These are phyloP conservation scores for Ilex paraguariensis DNA, from an alignment of 305 asterid species.

Conservation along the genomic window DNA sequence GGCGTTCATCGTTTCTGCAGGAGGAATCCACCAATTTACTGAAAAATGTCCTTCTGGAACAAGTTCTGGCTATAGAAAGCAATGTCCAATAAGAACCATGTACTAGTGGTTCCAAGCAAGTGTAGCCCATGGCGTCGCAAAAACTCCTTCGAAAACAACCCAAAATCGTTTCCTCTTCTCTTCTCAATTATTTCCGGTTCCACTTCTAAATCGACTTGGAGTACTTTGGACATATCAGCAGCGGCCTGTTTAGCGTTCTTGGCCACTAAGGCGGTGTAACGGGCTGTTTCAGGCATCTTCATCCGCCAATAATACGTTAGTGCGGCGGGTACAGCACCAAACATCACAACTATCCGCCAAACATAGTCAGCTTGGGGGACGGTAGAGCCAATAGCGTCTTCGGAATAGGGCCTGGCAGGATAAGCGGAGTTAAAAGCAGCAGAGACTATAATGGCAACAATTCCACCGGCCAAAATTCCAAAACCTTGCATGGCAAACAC, in stretches of 20 bases:
- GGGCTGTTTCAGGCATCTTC: conserved; percentile 2
- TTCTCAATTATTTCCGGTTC: not conserved
- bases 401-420: not conserved
- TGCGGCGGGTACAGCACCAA: not conserved
- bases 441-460: not conserved
- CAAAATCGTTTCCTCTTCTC: not conserved
- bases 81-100: not conserved
- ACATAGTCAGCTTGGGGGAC: conserved; percentile 1
- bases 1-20: not conserved
- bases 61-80: not conserved
- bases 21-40: not conserved
- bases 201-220: not conserved
- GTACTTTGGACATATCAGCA: conserved; percentile 1
- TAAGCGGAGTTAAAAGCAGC: not conserved
- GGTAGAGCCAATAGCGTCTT: not conserved
- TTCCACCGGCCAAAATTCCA: conserved; percentile 1
- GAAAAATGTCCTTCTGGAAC: conserved; percentile 3
- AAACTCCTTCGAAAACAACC: not conserved
- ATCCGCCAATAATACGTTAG: conserved; percentile 1
- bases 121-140: conserved; percentile 1
- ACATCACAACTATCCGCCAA: not conserved
- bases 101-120: not conserved
- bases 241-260: conserved; percentile 1
- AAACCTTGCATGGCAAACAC: conserved; percentile 2
- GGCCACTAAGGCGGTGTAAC: conserved; percentile 1